Conservation (phyloP, 768 basidiomycete genomes). For the Amanita phalloides region DNA sequence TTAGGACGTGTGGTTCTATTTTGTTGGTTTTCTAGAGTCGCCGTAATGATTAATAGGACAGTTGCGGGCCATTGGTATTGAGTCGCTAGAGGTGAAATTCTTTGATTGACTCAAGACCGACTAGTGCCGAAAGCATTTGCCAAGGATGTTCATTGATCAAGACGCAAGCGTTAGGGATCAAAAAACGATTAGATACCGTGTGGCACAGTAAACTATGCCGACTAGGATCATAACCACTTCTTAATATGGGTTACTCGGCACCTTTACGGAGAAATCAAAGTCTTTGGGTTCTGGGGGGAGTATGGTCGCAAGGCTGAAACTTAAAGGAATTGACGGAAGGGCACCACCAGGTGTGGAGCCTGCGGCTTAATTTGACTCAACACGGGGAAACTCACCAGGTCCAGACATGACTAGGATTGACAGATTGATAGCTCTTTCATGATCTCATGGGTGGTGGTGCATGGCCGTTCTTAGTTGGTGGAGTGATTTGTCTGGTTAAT, state of each 20-base stretch:
- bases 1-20: constrained; percentile 76
- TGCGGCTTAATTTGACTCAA: constrained; percentile 83
- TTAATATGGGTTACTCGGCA: constrained; percentile 64
- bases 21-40: constrained; percentile 76
- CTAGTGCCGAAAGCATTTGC: constrained; percentile 79
- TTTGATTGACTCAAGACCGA: constrained; percentile 75
- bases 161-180: constrained; percentile 80
- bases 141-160: constrained; percentile 82
- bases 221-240: constrained; percentile 63
- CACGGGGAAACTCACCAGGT: constrained; percentile 76
- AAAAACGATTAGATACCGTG: constrained; percentile 72
- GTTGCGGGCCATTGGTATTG: constrained; percentile 79
- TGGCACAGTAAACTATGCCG: constrained; percentile 72
- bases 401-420: constrained; percentile 69
- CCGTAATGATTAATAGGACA: constrained; percentile 32
- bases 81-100: constrained; percentile 80
- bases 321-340: constrained; percentile 81
- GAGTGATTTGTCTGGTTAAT: constrained; percentile 86
- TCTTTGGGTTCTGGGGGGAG: constrained; percentile 66
- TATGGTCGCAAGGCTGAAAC: constrained; percentile 53
- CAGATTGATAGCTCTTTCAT: constrained; percentile 80
- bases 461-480: constrained; percentile 86
- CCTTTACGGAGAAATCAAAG: constrained; percentile 85
- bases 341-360: constrained; percentile 70
- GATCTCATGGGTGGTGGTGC: constrained; percentile 83